Conservation (phyloP, 2,329 filamentous ascomycete genomes). For the Xylariales sp. region DNA sequence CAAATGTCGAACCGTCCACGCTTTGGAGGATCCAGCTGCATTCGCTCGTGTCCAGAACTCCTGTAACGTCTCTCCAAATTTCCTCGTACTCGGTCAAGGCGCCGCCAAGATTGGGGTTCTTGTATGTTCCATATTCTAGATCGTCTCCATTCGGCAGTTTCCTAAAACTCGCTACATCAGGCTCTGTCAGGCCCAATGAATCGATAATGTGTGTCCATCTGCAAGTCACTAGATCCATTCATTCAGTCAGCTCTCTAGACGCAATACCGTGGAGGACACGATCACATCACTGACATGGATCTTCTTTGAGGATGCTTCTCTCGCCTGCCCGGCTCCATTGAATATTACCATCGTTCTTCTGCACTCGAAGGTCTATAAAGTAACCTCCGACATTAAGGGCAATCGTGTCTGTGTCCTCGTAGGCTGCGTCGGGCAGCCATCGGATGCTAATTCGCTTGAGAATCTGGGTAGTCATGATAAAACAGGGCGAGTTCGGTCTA, state of each 20-base stretch:
- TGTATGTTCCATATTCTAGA: constrained; percentile 13
- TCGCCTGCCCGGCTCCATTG: constrained; percentile 19
- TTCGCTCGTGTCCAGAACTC: constrained; percentile 4
- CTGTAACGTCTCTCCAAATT: constrained; percentile 16
- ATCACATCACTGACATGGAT: constrained; percentile 10
- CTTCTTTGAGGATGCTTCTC: constrained; percentile 10
- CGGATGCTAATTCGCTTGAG: constrained; percentile 18
- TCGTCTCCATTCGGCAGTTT: constrained; percentile 16
- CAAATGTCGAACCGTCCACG: constrained; percentile 11
- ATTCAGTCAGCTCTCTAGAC: no score
- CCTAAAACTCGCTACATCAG: constrained; percentile 16
- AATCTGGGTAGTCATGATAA: no score
- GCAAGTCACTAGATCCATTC: constrained; percentile 13
- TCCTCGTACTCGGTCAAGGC: constrained; percentile 14
- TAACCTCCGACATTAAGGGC: constrained; percentile 19
- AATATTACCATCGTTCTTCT: constrained; percentile 8
- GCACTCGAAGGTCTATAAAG: constrained; percentile 12
- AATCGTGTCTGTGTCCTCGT: constrained; percentile 17
- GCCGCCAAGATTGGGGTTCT: constrained; percentile 7
- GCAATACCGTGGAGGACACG: no score
- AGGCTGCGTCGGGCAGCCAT: constrained; percentile 16
- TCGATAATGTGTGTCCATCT: constrained; percentile 20
- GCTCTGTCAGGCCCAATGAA: constrained; percentile 11
- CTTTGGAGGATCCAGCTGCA: constrained; percentile 17
- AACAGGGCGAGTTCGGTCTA: no score